phyloP scores from a whole-genome alignment of 1,284 basidiomycete species.

The Leccinum laetum region DNA sequence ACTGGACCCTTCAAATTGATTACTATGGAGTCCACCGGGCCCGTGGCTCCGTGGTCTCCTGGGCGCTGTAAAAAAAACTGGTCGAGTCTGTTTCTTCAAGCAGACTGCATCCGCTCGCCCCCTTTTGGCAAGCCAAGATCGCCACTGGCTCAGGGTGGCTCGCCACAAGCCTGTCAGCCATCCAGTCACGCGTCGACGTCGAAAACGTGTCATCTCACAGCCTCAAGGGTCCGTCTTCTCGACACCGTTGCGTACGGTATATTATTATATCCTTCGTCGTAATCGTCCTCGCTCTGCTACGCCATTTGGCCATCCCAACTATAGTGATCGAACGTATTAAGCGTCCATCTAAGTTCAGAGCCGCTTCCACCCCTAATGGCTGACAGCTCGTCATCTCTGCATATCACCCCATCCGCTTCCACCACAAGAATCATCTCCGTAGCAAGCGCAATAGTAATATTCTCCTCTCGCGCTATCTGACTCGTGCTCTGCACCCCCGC shows the following conservation, averaged over 20 bases:
- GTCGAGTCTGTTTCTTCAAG: constrained; percentile 11
- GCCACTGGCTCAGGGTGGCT: constrained; percentile 27
- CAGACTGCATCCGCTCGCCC: neutral
- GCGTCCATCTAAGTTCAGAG: constrained; percentile 33
- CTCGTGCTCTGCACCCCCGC: constrained; percentile 53
- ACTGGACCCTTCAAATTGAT: constrained; percentile 23
- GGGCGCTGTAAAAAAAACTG: neutral
- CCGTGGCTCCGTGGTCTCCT: constrained; percentile 20
- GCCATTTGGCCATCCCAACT: constrained; percentile 63
- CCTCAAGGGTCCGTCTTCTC: constrained; percentile 16
- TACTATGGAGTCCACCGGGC: constrained; percentile 20
- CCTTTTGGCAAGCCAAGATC: constrained; percentile 18
- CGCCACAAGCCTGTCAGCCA: neutral
- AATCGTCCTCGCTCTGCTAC: constrained; percentile 7
- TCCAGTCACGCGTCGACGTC: constrained; percentile 24
- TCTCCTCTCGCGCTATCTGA: constrained; percentile 69
- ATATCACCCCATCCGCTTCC: constrained; percentile 66
- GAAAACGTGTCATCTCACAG: constrained; percentile 30
- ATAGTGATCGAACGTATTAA: constrained; percentile 66
- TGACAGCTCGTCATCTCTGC: constrained; percentile 67
- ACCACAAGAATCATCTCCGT: constrained; percentile 75
- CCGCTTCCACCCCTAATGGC: constrained; percentile 38
- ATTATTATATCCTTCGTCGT: constrained; percentile 12
- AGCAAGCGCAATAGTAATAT: constrained; percentile 68
- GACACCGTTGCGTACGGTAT: constrained; percentile 13